A percentile compares a stretch with the other conserved stretches of the same genome.
Conservation (phyloP, 768 basidiomycete genomes). For the Neoboletus brunneissimus region DNA sequence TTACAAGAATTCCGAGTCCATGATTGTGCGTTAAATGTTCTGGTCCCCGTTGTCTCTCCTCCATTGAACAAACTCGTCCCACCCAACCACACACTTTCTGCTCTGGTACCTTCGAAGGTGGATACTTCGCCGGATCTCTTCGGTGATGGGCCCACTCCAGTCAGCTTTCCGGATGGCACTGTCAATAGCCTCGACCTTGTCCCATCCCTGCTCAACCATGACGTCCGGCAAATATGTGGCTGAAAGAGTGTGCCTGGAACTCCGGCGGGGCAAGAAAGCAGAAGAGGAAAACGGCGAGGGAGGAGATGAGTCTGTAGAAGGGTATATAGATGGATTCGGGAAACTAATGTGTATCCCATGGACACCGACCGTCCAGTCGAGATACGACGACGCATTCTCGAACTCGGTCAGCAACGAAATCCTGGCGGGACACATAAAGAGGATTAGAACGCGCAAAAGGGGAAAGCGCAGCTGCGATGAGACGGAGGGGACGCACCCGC, state of each 20-base stretch:
- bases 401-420: slow-evolving; percentile 94
- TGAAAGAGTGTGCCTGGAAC: slow-evolving; percentile 59
- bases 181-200: slow-evolving; percentile 83
- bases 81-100: slow-evolving; percentile 59
- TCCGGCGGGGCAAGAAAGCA: slow-evolving; percentile 51
- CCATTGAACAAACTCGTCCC: slow-evolving; percentile 80
- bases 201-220: slow-evolving; percentile 92
- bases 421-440: slow-evolving; percentile 38
- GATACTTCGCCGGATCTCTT: slow-evolving; percentile 73
- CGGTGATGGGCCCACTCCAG: slow-evolving; percentile 78
- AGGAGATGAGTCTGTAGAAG: slow-evolving; percentile 45
- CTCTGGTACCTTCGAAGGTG: slow-evolving; percentile 83
- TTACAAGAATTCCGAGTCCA: slow-evolving; percentile 5
- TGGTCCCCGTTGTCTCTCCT: slow-evolving; percentile 48
- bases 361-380: slow-evolving; percentile 89
- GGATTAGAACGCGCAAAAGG: neutral
- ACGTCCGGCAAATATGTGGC: slow-evolving; percentile 95
- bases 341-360: slow-evolving; percentile 93
- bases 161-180: slow-evolving; percentile 94
- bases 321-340: slow-evolving; percentile 68
- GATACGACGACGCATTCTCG: slow-evolving; percentile 76
- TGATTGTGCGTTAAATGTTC: slow-evolving; percentile 23
- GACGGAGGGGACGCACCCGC: slow-evolving; percentile 58
- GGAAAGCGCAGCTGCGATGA: neutral
- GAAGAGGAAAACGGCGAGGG: slow-evolving; percentile 74